A percentile compares a stretch with the other conserved stretches of the same genome.
Conservation (phyloP, 192 early-diverging fungal species). For the Thoreauomyces humboldtii region DNA sequence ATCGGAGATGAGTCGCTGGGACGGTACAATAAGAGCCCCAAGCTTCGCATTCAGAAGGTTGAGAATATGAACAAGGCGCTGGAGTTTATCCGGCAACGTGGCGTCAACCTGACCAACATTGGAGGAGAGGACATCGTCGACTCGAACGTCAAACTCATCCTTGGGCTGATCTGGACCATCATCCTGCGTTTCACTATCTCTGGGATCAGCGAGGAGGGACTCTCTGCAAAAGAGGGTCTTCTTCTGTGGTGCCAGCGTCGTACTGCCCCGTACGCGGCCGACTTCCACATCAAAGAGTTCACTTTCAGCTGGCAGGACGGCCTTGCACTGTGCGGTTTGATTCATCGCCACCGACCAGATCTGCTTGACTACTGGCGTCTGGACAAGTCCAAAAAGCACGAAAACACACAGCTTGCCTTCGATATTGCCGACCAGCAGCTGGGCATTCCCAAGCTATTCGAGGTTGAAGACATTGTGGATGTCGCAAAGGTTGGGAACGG, state of each 20-base stretch:
- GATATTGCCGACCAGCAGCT: constrained; percentile 89
- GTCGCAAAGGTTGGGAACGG: constrained; percentile 56
- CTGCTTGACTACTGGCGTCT: constrained; percentile 83
- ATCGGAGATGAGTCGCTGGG: constrained; percentile 88
- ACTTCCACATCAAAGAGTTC: constrained; percentile 88
- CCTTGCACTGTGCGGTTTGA: constrained; percentile 93
- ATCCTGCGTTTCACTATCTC: constrained; percentile 96
- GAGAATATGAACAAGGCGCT: constrained; percentile 95
- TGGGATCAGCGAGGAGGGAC: constrained; percentile 91
- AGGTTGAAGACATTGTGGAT: constrained; percentile 95
- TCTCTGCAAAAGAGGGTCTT: constrained; percentile 94
- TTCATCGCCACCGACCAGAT: constrained; percentile 96
- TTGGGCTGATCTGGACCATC: constrained; percentile 95
- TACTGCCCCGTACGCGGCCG: constrained; percentile 80
- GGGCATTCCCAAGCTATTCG: constrained; percentile 88
- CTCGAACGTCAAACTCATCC: constrained; percentile 82
- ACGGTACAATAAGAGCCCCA: constrained; percentile 82
- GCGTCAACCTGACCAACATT: constrained; percentile 90
- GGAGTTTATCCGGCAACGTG: constrained; percentile 84
- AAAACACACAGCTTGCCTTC: constrained; percentile 91
- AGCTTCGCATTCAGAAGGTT: constrained; percentile 90
- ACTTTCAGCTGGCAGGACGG: constrained; percentile 93
- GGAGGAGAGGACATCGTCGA: constrained; percentile 98
- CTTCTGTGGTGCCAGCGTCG: constrained; percentile 96
- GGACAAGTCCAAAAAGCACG: constrained; percentile 77